These are phyloP conservation scores for Psilocybe sp. DNA, from an alignment of 768 basidiomycete genomes.

Conservation along the genomic window DNA sequence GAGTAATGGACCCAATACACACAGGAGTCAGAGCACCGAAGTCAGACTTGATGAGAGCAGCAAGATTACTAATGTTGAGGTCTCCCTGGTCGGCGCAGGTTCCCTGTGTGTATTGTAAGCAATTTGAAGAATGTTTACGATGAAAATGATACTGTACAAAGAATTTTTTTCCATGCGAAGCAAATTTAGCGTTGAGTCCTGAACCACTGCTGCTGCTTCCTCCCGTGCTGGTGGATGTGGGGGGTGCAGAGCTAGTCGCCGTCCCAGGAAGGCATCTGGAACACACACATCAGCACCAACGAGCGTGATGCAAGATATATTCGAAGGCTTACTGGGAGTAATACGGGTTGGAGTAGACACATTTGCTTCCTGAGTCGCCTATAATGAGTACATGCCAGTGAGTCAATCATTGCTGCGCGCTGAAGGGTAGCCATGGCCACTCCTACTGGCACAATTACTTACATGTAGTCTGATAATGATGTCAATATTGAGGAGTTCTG, in stretches of 20 bases:
- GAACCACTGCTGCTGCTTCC: constrained; percentile 6
- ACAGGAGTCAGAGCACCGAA: constrained; percentile 40
- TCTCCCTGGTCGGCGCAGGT: constrained; percentile 24
- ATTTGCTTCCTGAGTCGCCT: constrained; percentile 27
- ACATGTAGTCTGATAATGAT: too few relatives aligned
- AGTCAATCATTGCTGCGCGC: neutral
- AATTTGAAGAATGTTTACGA: neutral
- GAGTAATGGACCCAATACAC: neutral
- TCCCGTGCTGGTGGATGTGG: constrained; percentile 8
- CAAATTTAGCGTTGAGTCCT: constrained; percentile 27
- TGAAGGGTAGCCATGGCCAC: too few relatives aligned
- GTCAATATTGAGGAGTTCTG: too few relatives aligned
- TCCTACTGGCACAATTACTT: too few relatives aligned
- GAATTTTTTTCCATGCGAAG: constrained; percentile 31
- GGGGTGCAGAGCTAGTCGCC: neutral
- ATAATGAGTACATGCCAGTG: neutral
- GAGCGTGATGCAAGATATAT: neutral
- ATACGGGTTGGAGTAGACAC: constrained; percentile 24
- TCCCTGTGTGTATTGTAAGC: constrained; percentile 9
- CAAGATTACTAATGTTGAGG: constrained; percentile 31
- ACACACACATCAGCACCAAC: neutral
- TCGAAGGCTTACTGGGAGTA: constrained; percentile 30
- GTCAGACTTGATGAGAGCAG: constrained; percentile 29
- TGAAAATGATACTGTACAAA: constrained; percentile 17
- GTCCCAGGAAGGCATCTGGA: constrained; percentile 13